phyloP scores from a whole-genome alignment of 2,329 filamentous ascomycete genomes.

The Fonsecaea monophora region DNA sequence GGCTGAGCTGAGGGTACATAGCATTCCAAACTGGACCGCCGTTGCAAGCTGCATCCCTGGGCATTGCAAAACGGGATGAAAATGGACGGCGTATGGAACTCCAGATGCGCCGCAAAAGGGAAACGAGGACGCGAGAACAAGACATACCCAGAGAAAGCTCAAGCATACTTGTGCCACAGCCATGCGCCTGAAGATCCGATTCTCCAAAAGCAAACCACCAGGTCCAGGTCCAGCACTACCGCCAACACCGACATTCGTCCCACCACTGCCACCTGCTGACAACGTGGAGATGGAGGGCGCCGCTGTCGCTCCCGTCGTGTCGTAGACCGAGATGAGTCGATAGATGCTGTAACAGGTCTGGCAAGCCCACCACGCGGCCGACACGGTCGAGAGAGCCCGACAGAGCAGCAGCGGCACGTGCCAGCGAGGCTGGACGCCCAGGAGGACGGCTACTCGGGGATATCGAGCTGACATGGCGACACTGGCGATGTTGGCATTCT shows the following conservation, averaged over 20 bases:
- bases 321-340: conserved; percentile 50
- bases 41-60: not conserved
- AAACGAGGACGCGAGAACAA: not conserved
- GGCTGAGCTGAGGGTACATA: not conserved
- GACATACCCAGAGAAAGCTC: conserved; percentile 42
- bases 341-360: conserved; percentile 63
- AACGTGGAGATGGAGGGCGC: not conserved
- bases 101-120: not conserved
- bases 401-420: conserved; percentile 75
- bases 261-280: not conserved
- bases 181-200: conserved; percentile 32
- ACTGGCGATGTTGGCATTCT: conserved; percentile 14
- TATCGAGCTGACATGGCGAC: conserved; percentile 59
- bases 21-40: not conserved
- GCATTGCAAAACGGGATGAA: not conserved
- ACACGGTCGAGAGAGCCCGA: conserved; percentile 73
- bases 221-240: not conserved
- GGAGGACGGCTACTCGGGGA: conserved; percentile 77
- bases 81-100: not conserved
- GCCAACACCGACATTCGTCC: not conserved
- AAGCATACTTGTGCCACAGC: conserved; percentile 35
- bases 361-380: conserved; percentile 74
- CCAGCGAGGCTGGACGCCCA: conserved; percentile 75
- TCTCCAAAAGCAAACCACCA: conserved; percentile 48
- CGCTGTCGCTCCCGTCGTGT: not conserved